Evolutionary conservation across 2,329 filamentous ascomycete species (phyloP).

Genomic region (Ophiostoma piceae): DNA sequence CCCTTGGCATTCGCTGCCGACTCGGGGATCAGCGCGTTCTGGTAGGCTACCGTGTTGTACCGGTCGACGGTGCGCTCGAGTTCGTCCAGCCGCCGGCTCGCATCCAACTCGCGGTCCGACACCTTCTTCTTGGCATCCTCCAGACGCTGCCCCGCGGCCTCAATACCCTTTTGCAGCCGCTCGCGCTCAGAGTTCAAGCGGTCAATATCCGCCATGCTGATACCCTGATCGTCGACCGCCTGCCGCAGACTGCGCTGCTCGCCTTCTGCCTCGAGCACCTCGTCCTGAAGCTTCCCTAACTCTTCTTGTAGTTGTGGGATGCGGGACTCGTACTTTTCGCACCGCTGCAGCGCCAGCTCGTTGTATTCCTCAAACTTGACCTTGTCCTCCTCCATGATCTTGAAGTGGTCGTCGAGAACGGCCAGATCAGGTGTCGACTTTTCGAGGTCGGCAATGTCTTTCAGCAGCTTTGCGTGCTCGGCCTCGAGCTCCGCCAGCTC

Average conservation of each 20-base stretch:
- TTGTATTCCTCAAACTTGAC: constrained; percentile 96
- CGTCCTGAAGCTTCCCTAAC: constrained; percentile 68
- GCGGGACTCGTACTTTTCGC: constrained; percentile 80
- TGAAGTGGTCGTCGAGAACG: constrained; percentile 81
- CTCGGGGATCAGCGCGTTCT: constrained; percentile 82
- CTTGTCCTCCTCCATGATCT: constrained; percentile 90
- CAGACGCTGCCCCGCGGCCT: constrained; percentile 66
- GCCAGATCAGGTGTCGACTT: constrained; percentile 79
- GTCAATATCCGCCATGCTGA: constrained; percentile 97
- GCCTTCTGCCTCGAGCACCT: constrained; percentile 73
- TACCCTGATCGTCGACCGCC: constrained; percentile 84
- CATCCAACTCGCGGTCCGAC: constrained; percentile 81
- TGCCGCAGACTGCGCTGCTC: constrained; percentile 76
- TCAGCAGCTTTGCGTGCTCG: constrained; percentile 72
- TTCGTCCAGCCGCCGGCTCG: constrained; percentile 79
- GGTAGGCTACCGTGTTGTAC: constrained; percentile 92
- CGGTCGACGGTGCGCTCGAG: constrained; percentile 84
- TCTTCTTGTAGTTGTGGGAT: constrained; percentile 81
- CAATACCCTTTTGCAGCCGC: constrained; percentile 81
- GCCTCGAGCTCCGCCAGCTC: constrained; percentile 82
- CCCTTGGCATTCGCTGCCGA: constrained; percentile 83
- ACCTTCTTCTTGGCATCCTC: constrained; percentile 82
- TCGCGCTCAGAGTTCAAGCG: constrained; percentile 96
- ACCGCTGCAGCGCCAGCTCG: constrained; percentile 71
- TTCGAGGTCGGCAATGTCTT: constrained; percentile 85